Conservation (phyloP, 345 rosid species). For the Brassica juncea region DNA sequence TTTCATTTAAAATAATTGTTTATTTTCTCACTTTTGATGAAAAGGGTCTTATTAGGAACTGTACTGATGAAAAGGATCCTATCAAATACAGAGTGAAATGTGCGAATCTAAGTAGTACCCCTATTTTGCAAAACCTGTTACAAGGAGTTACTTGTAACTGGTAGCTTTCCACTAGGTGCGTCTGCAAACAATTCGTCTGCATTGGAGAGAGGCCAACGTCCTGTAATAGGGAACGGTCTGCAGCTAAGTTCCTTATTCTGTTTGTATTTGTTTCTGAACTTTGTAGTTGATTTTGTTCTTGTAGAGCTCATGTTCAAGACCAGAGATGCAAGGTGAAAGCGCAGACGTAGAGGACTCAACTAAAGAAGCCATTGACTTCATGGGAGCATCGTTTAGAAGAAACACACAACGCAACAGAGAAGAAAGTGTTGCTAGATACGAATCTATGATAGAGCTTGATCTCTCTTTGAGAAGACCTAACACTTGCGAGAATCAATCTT, state of each 20-base stretch:
- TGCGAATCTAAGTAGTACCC: not conserved
- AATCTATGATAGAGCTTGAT: slow-evolving; percentile 58
- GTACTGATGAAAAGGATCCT: not conserved
- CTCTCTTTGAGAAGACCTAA: slow-evolving; percentile 71
- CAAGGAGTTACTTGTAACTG: slow-evolving; percentile 47
- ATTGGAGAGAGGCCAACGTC: slow-evolving; percentile 47
- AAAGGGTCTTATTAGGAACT: too few relatives aligned
- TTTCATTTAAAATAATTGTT: too few relatives aligned
- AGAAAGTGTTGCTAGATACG: slow-evolving; percentile 41
- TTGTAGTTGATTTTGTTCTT: slow-evolving; percentile 32
- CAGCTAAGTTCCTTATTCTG: not conserved
- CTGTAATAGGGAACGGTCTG: slow-evolving; percentile 49
- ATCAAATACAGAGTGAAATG: not conserved
- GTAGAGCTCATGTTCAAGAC: slow-evolving; percentile 88
- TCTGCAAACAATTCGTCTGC: slow-evolving; percentile 69
- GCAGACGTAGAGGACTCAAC: slow-evolving; percentile 48
- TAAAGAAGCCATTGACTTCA: slow-evolving; percentile 72
- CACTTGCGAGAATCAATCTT: slow-evolving; percentile 46
- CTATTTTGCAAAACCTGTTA: not conserved
- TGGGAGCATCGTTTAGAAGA: slow-evolving; percentile 53
- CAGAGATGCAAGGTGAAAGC: slow-evolving; percentile 64
- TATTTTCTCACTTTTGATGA: too few relatives aligned
- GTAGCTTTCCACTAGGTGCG: slow-evolving; percentile 50
- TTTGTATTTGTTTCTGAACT: slow-evolving; percentile 1
- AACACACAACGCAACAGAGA: slow-evolving; percentile 29